Percentiles rank a stretch among this genome's conserved stretches.
Conservation (phyloP, 2,329 filamentous ascomycete species). For the Aspergillus clavatus region DNA sequence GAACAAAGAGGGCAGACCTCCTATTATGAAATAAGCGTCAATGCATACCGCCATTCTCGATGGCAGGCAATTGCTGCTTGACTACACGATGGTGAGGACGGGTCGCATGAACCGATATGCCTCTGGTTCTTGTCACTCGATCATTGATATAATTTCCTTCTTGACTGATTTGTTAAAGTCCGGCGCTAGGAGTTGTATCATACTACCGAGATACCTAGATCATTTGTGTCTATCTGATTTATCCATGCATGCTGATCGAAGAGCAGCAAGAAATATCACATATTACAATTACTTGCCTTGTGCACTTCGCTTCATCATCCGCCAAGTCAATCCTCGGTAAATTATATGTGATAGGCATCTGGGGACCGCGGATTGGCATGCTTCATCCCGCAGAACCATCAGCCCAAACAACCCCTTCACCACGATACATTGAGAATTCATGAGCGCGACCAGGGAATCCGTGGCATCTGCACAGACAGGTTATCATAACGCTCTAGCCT, state of each 20-base stretch:
- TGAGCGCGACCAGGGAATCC: too few relatives aligned
- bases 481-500: too few relatives aligned
- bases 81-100: not conserved
- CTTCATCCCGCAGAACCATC: too few relatives aligned
- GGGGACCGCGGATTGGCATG: too few relatives aligned
- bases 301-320: too few relatives aligned
- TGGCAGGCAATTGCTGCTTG: not conserved
- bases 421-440: too few relatives aligned
- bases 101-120: not conserved
- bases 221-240: constrained; percentile 1
- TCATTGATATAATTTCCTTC: not conserved
- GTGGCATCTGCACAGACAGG: too few relatives aligned
- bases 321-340: too few relatives aligned
- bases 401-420: too few relatives aligned
- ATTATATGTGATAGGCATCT: too few relatives aligned
- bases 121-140: not conserved
- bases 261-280: not conserved
- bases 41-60: not conserved
- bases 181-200: constrained; percentile 6
- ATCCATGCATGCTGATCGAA: not conserved
- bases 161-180: constrained; percentile 1
- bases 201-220: constrained; percentile 12
- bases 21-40: constrained; percentile 74
- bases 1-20: constrained; percentile 91
- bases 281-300: too few relatives aligned